Evolutionary conservation across 2,329 filamentous ascomycete species (phyloP).

Genomic region (Colletotrichum filicis): DNA sequence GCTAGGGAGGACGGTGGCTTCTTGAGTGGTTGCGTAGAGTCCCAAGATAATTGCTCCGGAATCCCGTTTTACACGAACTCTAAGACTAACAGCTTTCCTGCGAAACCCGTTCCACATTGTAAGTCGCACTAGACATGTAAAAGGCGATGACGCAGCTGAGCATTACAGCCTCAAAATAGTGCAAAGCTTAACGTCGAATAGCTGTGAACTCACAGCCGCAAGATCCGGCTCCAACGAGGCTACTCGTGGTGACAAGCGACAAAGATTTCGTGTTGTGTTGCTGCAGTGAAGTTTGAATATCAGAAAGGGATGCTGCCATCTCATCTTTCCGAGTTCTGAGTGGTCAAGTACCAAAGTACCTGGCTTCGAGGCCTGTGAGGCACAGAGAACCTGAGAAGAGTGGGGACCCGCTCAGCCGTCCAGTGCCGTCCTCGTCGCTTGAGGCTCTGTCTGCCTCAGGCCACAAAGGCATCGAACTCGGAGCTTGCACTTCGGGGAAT

Average conservation of each 20-base stretch:
- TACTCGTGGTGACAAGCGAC: neutral
- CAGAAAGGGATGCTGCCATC: constrained; percentile 1
- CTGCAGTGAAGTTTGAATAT: neutral
- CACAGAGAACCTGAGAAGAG: neutral
- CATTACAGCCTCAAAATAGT: neutral
- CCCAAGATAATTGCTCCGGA: neutral
- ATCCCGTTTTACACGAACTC: neutral
- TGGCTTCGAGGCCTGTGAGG: constrained; percentile 2
- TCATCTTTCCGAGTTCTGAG: neutral
- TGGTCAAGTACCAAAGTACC: constrained; percentile 4
- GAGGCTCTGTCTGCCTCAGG: constrained; percentile 24
- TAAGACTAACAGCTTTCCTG: neutral
- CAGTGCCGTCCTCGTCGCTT: neutral
- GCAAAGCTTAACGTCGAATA: neutral
- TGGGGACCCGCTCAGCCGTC: neutral
- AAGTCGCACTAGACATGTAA: neutral
- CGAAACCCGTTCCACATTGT: neutral
- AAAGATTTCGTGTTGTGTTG: neutral
- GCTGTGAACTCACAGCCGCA: too few relatives aligned
- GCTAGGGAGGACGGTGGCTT: neutral
- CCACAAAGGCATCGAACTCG: constrained; percentile 37
- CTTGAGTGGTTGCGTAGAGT: neutral
- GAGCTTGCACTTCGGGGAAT: constrained; percentile 35
- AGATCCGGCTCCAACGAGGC: neutral
- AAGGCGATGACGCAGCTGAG: neutral